These are phyloP conservation scores for Cladosporium velox DNA, from an alignment of 2,329 filamentous ascomycete species.

Conservation along the genomic window DNA sequence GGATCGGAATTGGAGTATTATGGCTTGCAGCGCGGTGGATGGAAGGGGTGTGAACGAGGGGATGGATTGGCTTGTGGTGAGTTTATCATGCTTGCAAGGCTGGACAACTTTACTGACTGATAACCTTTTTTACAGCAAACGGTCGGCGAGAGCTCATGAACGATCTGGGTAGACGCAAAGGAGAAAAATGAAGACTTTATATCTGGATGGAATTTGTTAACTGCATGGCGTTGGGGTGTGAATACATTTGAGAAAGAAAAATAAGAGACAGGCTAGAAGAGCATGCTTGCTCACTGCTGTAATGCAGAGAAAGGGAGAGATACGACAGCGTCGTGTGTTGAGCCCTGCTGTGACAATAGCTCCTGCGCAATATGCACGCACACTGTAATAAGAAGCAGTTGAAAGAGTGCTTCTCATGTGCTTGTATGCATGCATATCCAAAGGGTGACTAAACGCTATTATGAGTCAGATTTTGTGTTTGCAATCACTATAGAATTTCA, in stretches of 20 bases:
- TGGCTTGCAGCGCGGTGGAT: conserved; percentile 94
- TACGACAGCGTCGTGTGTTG: neutral
- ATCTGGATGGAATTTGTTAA: conserved; percentile 10
- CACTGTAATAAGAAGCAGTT: neutral
- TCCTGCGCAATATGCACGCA: neutral
- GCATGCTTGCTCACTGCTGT: neutral
- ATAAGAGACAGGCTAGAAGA: neutral
- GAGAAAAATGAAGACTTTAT: neutral
- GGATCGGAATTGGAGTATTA: conserved; percentile 98
- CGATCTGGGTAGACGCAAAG: too few relatives aligned
- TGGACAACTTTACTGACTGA: neutral
- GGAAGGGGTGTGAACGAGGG: conserved; percentile 92
- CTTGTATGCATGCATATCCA: neutral
- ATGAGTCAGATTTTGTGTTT: neutral
- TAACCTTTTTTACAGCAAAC: conserved; percentile 17
- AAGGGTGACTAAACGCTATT: neutral
- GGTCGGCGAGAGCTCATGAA: conserved; percentile 23
- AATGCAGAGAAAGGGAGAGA: neutral
- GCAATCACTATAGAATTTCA: neutral
- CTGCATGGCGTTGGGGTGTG: conserved; percentile 20
- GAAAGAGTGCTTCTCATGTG: neutral
- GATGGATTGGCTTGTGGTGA: conserved; percentile 97
- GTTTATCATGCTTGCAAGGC: conserved; percentile 33
- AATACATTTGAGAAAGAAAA: conserved; percentile 4
- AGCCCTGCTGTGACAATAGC: neutral